Evolutionary conservation across 331 rosid species (phyloP).

Genomic region (Ulmus americana): DNA sequence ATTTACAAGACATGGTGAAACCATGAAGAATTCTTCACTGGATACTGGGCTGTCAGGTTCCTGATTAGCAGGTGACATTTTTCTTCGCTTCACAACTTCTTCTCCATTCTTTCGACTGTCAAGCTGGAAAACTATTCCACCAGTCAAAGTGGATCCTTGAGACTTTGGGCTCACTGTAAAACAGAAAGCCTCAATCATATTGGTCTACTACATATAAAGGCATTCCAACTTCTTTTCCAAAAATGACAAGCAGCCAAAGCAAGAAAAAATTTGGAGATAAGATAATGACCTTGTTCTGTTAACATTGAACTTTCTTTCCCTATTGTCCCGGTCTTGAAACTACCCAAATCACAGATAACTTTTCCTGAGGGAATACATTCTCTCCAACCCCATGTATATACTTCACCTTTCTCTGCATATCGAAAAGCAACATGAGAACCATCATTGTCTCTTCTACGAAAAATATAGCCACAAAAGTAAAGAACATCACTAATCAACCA

Average conservation of each 20-base stretch:
- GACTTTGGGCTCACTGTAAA: constrained; percentile 38
- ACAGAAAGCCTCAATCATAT: constrained; percentile 28
- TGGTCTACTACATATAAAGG: not conserved
- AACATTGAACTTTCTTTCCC: constrained; percentile 41
- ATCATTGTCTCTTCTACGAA: not conserved
- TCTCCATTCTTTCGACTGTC: constrained; percentile 52
- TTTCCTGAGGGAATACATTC: constrained; percentile 84
- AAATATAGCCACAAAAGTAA: not conserved
- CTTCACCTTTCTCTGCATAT: constrained; percentile 56
- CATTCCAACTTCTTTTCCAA: not conserved
- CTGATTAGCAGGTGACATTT: constrained; percentile 39
- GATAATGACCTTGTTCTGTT: constrained; percentile 52
- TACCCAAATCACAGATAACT: constrained; percentile 42
- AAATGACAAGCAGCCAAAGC: not conserved
- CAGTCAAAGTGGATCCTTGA: constrained; percentile 43
- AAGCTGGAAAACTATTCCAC: constrained; percentile 48
- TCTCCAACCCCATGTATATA: constrained; percentile 91
- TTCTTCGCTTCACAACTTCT: constrained; percentile 62
- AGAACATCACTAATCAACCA: not conserved
- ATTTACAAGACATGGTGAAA: constrained; percentile 56
- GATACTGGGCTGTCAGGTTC: constrained; percentile 57
- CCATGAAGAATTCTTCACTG: constrained; percentile 54
- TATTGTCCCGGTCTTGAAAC: constrained; percentile 37
- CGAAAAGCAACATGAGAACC: constrained; percentile 10
- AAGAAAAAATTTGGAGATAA: not conserved